Evolutionary conservation across 331 rosid genomes (phyloP).

Genomic region (Arachis monticola): DNA sequence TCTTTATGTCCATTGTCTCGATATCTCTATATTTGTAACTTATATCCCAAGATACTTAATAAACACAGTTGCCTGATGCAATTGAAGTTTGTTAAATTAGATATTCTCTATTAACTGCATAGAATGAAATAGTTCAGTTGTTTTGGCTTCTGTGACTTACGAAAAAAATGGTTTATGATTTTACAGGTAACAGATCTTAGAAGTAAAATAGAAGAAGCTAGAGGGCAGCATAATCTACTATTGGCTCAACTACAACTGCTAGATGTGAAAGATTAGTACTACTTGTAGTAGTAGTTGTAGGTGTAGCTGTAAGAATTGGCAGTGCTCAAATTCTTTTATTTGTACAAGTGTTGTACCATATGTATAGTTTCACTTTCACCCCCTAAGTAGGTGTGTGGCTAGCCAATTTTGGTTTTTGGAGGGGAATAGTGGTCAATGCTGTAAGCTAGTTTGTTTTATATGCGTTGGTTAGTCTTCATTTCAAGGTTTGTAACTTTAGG

Average conservation of each 20-base stretch:
- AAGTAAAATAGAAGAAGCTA: slow-evolving; percentile 56
- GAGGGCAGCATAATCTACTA: slow-evolving; percentile 50
- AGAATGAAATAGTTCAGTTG: not conserved
- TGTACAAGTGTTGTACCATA: slow-evolving; percentile 27
- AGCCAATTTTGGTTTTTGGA: too few relatives aligned
- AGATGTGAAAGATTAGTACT: slow-evolving; percentile 35
- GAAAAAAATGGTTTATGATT: slow-evolving; percentile 18
- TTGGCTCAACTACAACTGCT: slow-evolving; percentile 54
- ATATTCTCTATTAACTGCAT: not conserved
- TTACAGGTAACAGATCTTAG: slow-evolving; percentile 62
- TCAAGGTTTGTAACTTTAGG: too few relatives aligned
- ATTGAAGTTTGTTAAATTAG: slow-evolving; percentile 13
- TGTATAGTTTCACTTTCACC: too few relatives aligned
- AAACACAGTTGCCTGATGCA: too few relatives aligned
- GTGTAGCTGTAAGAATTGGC: slow-evolving; percentile 30
- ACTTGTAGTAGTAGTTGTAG: not conserved
- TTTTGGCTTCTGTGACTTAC: not conserved
- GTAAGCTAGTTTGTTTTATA: too few relatives aligned
- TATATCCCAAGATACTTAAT: too few relatives aligned
- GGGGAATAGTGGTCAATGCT: too few relatives aligned
- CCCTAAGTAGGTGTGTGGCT: too few relatives aligned
- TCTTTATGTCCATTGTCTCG: too few relatives aligned
- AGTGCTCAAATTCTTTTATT: slow-evolving; percentile 25
- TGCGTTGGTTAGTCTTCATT: too few relatives aligned
- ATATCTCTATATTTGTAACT: too few relatives aligned